Percentiles rank a stretch among this genome's conserved stretches.
Evolutionary conservation across 495 filamentous ascomycete genomes (phyloP).

Genomic region (Parachaetomium inaequale): DNA sequence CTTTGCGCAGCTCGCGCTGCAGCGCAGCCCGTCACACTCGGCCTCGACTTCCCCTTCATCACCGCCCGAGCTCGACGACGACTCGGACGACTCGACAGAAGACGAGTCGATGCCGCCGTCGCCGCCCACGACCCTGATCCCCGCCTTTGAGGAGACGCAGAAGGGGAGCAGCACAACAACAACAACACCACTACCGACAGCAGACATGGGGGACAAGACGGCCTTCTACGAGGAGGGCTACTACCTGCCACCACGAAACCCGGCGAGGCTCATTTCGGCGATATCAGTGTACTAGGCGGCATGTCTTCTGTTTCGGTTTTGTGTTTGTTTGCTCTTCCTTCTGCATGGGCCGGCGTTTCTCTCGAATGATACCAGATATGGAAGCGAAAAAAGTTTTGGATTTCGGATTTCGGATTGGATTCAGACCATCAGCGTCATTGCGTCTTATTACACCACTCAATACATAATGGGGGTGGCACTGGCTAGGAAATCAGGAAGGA

Average conservation of each 20-base stretch:
- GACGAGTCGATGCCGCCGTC: slow-evolving; percentile 79
- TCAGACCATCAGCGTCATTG: slow-evolving; percentile 6
- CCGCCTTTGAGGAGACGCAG: slow-evolving; percentile 58
- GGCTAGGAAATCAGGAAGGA: not conserved
- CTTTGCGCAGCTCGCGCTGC: slow-evolving; percentile 65
- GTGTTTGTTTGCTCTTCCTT: slow-evolving; percentile 32
- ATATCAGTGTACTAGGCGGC: slow-evolving; percentile 47
- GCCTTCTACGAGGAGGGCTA: slow-evolving; percentile 59
- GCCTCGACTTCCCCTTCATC: slow-evolving; percentile 47
- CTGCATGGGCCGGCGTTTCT: slow-evolving; percentile 45
- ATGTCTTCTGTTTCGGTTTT: slow-evolving; percentile 6
- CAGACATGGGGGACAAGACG: slow-evolving; percentile 39
- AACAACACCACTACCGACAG: slow-evolving; percentile 25
- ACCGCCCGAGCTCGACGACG: slow-evolving; percentile 67
- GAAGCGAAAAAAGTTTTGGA: slow-evolving; percentile 6
- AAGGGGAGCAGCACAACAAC: slow-evolving; percentile 25
- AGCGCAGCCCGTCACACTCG: slow-evolving; percentile 67
- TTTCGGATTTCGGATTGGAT: not conserved
- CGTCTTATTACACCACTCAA: slow-evolving; percentile 11
- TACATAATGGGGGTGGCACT: slow-evolving; percentile 3
- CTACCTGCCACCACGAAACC: slow-evolving; percentile 53
- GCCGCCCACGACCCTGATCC: slow-evolving; percentile 62
- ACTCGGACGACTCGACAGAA: slow-evolving; percentile 64
- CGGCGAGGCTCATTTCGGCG: slow-evolving; percentile 43
- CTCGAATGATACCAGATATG: slow-evolving; percentile 16